Evolutionary conservation across 2,329 filamentous ascomycete species (phyloP).

Genomic region (Trichoderma citrinoviride): DNA sequence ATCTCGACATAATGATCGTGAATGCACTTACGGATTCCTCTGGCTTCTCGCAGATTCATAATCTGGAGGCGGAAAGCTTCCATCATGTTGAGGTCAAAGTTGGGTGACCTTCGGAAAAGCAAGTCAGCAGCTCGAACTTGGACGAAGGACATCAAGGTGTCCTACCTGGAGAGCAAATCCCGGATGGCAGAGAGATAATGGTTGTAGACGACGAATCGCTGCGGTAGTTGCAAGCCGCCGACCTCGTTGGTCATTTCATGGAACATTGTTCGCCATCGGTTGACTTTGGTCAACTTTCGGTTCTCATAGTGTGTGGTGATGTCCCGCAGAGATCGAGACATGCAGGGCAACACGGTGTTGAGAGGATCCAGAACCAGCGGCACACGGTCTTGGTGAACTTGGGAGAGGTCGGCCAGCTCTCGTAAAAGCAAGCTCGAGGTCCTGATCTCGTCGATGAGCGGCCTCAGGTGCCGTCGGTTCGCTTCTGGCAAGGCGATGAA

Average conservation of each 20-base stretch:
- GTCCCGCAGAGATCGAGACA: constrained; percentile 51
- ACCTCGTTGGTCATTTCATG: constrained; percentile 54
- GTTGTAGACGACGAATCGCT: constrained; percentile 56
- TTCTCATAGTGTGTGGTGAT: constrained; percentile 54
- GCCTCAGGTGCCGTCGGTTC: constrained; percentile 47
- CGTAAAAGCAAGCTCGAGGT: constrained; percentile 47
- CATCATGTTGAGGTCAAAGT: constrained; percentile 56
- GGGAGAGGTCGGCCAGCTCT: constrained; percentile 54
- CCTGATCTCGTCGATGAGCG: constrained; percentile 48
- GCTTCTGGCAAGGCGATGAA: constrained; percentile 44
- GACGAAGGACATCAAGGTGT: constrained; percentile 8
- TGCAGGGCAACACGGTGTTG: constrained; percentile 54
- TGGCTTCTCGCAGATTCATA: constrained; percentile 51
- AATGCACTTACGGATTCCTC: constrained; percentile 48
- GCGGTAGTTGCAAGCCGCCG: constrained; percentile 49
- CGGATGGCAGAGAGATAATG: constrained; percentile 50
- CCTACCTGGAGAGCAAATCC: constrained; percentile 51
- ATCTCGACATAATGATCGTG: background rate
- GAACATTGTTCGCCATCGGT: constrained; percentile 59
- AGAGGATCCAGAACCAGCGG: constrained; percentile 54
- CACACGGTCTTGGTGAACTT: constrained; percentile 50
- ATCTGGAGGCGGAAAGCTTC: constrained; percentile 50
- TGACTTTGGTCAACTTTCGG: constrained; percentile 44
- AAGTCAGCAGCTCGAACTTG: constrained; percentile 23
- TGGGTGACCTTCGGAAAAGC: constrained; percentile 37